Evolutionary conservation across 176 grass and related monocot species (phyloP).

Genomic region (Cocos nucifera): DNA sequence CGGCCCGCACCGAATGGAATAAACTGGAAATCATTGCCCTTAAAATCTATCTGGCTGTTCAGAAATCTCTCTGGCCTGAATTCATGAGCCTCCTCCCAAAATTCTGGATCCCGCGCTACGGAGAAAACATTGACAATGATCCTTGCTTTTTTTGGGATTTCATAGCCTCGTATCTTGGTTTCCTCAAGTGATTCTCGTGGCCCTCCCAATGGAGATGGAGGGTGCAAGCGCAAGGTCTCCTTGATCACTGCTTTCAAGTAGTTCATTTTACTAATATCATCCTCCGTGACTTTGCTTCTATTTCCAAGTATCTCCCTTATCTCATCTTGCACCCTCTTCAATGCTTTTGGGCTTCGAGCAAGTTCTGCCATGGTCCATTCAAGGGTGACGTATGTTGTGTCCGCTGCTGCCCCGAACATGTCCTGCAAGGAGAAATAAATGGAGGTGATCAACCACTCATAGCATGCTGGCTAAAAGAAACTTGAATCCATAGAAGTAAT

Average conservation of each 20-base stretch:
- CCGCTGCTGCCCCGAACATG: slow-evolving; percentile 21
- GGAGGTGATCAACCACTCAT: not conserved
- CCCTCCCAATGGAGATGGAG: slow-evolving; percentile 15
- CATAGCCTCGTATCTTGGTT: slow-evolving; percentile 26
- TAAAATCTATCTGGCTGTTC: not conserved
- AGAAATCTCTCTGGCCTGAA: slow-evolving; percentile 31
- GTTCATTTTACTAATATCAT: slow-evolving; percentile 13
- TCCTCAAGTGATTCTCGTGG: slow-evolving; percentile 26
- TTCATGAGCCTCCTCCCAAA: slow-evolving; percentile 29
- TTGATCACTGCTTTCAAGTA: slow-evolving; percentile 25
- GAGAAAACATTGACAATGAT: slow-evolving; percentile 49
- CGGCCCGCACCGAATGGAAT: slow-evolving; percentile 29
- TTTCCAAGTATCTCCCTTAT: slow-evolving; percentile 12
- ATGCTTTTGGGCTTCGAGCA: slow-evolving; percentile 28
- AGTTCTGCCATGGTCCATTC: slow-evolving; percentile 54
- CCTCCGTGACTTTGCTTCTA: slow-evolving; percentile 1
- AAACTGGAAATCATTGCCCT: slow-evolving; percentile 5
- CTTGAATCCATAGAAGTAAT: not conserved
- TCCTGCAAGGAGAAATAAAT: slow-evolving; percentile 16
- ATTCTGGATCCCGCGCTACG: slow-evolving; percentile 16
- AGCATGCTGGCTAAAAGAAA: not conserved
- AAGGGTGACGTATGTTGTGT: slow-evolving; percentile 22
- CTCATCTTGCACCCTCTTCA: slow-evolving; percentile 27
- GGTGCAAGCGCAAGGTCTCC: slow-evolving; percentile 40
- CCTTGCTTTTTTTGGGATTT: slow-evolving; percentile 16